Percentiles rank a stretch among this genome's conserved stretches.
Evolutionary conservation across 2,329 filamentous ascomycete species (phyloP).

Genomic region (Graphilbum fragrans): DNA sequence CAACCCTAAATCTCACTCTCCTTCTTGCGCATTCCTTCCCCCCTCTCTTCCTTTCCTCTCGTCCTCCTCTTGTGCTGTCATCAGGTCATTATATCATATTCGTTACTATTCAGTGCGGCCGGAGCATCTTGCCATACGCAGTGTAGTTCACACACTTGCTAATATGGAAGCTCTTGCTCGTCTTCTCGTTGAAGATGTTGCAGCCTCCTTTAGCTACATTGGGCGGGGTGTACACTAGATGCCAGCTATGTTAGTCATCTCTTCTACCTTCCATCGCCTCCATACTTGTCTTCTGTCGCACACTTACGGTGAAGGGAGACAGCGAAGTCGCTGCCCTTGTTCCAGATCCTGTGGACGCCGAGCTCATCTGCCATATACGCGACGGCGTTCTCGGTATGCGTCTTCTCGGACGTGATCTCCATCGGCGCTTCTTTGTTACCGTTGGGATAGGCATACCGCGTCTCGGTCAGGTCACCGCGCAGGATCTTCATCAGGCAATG

Average conservation of each 20-base stretch:
- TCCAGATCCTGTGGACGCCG: slow-evolving; percentile 73
- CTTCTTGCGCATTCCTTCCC: too few species aligned
- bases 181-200: slow-evolving; percentile 66
- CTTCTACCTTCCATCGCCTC: not conserved
- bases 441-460: slow-evolving; percentile 63
- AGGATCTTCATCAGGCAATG: slow-evolving; percentile 91
- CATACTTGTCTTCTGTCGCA: not conserved
- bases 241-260: not conserved
- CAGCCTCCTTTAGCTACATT: slow-evolving; percentile 78
- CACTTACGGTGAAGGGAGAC: slow-evolving; percentile 66
- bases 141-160: slow-evolving; percentile 64
- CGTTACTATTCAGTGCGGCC: not conserved
- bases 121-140: slow-evolving; percentile 37
- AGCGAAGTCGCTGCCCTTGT: slow-evolving; percentile 62
- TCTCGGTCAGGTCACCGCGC: slow-evolving; percentile 67
- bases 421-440: slow-evolving; percentile 41
- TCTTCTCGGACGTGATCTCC: slow-evolving; percentile 52
- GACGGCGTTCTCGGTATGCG: slow-evolving; percentile 59
- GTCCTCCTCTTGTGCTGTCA: too few species aligned
- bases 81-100: not conserved
- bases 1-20: not conserved
- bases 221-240: slow-evolving; percentile 67
- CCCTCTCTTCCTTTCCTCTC: too few species aligned
- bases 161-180: slow-evolving; percentile 61
- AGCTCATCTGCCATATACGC: slow-evolving; percentile 89